A percentile compares a stretch with the other conserved stretches of the same genome.
These are phyloP conservation scores for Vigna trinervia DNA, from an alignment of 306 rosid genomes.

Conservation along the genomic window DNA sequence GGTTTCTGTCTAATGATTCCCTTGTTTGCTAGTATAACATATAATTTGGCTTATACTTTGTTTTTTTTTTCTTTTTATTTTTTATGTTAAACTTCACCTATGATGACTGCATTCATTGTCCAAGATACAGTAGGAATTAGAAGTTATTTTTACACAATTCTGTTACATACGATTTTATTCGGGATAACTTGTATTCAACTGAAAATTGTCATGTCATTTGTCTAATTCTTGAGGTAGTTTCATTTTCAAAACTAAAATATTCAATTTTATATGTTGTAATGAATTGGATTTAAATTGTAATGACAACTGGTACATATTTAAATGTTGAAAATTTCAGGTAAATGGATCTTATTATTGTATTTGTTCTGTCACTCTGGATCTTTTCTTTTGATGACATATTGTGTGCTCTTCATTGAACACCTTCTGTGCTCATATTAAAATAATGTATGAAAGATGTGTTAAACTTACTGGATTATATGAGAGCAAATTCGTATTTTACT, in stretches of 20 bases:
- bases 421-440: background rate
- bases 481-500: background rate
- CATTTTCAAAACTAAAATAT: background rate
- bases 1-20: background rate
- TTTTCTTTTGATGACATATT: background rate
- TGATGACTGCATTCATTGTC: background rate
- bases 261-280: background rate
- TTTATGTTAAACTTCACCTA: background rate
- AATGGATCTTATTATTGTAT: slow-evolving; percentile 1
- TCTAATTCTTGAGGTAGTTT: slow-evolving; percentile 31
- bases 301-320: slow-evolving; percentile 1
- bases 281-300: background rate
- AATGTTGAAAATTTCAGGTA: slow-evolving; percentile 32
- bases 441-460: background rate
- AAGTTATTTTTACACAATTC: slow-evolving; percentile 23
- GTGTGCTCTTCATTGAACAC: slow-evolving; percentile 12
- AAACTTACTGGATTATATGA: background rate
- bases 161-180: background rate
- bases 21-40: slow-evolving; percentile 2
- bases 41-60: background rate
- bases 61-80: background rate
- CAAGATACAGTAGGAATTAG: background rate
- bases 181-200: slow-evolving; percentile 6
- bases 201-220: background rate
- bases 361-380: slow-evolving; percentile 7